These are phyloP conservation scores for Colletotrichum chrysophilum DNA, from an alignment of 2,329 filamentous ascomycete species.

Conservation along the genomic window DNA sequence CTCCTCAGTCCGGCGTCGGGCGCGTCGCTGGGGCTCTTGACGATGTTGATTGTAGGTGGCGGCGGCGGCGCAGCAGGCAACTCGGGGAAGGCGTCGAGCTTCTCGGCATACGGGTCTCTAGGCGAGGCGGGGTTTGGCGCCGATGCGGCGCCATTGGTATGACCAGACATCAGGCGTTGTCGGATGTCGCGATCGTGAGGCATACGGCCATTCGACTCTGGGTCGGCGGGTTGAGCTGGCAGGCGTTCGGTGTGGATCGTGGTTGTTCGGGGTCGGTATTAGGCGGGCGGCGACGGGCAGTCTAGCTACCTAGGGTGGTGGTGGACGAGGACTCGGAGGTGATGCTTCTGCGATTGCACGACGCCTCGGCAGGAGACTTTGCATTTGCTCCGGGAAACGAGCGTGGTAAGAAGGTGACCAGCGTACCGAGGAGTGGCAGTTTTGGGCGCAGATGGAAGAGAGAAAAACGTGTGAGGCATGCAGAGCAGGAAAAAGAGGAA, in stretches of 20 bases:
- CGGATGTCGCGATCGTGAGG: slow-evolving; percentile 7
- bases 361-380: background rate
- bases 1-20: slow-evolving; percentile 79
- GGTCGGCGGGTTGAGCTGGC: background rate
- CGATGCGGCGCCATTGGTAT: slow-evolving; percentile 33
- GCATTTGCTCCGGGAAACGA: slow-evolving; percentile 4
- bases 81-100: background rate
- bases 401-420: background rate
- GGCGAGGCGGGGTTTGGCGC: slow-evolving; percentile 9
- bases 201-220: slow-evolving; percentile 18
- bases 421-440: background rate
- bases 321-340: background rate
- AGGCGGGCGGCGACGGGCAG: background rate
- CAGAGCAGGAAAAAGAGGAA: background rate
- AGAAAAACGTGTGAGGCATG: background rate
- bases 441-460: background rate
- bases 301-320: background rate
- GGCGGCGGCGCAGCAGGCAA: slow-evolving; percentile 1
- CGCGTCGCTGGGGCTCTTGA: slow-evolving; percentile 13
- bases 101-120: background rate
- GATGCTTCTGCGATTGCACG: slow-evolving; percentile 2
- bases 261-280: background rate
- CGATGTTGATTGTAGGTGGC: background rate
- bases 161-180: slow-evolving; percentile 34
- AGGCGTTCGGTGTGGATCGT: background rate